Evolutionary conservation across 192 early-diverging fungal species (phyloP).

Genomic region (Fimicolochytrium jonesii): DNA sequence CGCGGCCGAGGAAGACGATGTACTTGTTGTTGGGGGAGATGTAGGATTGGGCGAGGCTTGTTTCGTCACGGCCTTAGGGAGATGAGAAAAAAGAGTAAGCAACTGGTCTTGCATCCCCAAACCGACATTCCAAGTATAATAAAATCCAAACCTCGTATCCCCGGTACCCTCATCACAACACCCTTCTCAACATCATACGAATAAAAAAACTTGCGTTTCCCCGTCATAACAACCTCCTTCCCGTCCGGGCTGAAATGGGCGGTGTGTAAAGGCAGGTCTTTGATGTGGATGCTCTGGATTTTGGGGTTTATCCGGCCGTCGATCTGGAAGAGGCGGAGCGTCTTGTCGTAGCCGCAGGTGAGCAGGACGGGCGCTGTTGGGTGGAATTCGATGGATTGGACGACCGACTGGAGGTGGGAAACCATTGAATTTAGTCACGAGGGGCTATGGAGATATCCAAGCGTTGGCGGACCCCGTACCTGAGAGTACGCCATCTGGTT

Average conservation of each 20-base stretch:
- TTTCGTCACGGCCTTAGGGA: conserved; percentile 55
- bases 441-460: too few species aligned
- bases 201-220: conserved; percentile 79
- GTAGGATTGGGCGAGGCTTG: conserved; percentile 65
- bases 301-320: conserved; percentile 92
- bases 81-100: neutral
- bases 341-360: conserved; percentile 85
- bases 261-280: conserved; percentile 78
- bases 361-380: conserved; percentile 83
- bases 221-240: conserved; percentile 66
- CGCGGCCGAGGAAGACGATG: conserved; percentile 72
- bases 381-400: conserved; percentile 79
- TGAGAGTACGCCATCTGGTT: conserved; percentile 66
- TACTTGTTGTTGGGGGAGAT: conserved; percentile 68
- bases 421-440: neutral
- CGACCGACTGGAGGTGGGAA: conserved; percentile 42
- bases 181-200: conserved; percentile 79
- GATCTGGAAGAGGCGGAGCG: conserved; percentile 83
- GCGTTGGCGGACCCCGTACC: too few species aligned
- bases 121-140: too few species aligned
- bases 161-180: conserved; percentile 59
- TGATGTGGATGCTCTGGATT: conserved; percentile 82
- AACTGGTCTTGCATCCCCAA: neutral
- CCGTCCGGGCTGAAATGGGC: conserved; percentile 78
- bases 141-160: conserved; percentile 61